Evolutionary conservation across 208 protist species (phyloP), one percentile per base, ranked within the genome.

Genomic region (Wallacemonas rigidus): DNA sequence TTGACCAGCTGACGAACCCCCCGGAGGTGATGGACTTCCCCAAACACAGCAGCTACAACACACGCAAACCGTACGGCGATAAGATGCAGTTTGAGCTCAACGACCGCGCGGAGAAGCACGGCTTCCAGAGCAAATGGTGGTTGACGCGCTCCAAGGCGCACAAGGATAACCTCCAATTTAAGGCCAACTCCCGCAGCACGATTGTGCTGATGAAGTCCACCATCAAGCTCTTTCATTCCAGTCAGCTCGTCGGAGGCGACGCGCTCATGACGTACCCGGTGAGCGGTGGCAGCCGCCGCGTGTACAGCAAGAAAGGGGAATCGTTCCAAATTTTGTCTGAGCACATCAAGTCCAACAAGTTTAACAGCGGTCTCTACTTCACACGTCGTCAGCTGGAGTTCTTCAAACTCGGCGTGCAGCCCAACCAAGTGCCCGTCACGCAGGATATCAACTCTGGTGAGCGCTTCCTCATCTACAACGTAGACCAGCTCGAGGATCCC

Each of bases 351-450:
- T 69, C 80, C 36, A 94, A 96, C 75, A 74, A 80, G 61, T 96
- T 94, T 77, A 92, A 96, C 78, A 96, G 88, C 76, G 91, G 91
- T 14, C 80, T 96, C 36, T 93, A 93, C 85, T 96, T 96, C 72
- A 94, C 91, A 35, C 86, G 83, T 9, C 84, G 87, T 3, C 91
- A 96, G 72, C 72, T 94, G 69, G 85, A 96, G 67, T 88, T 89
- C 69, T 93, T 96, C 73, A 93, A 93, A 75, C 85, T 96, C 55
- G 64, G 79, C 5, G 79, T 87, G 60, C 79, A 90, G 80, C 85
- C 86, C 26, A 84, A 84, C 51, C 78, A 86, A 72, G 43, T 74
- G 48, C 88, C 91, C 12, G 71, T 96, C 50, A 69, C 87, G 63
- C 79, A 93, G 76, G 87, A 95, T 57, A 75, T 90, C 40, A 60